Base-by-base conservation (phyloP, 768 basidiomycete species). In the Clitopilus passeckerianus region DNA sequence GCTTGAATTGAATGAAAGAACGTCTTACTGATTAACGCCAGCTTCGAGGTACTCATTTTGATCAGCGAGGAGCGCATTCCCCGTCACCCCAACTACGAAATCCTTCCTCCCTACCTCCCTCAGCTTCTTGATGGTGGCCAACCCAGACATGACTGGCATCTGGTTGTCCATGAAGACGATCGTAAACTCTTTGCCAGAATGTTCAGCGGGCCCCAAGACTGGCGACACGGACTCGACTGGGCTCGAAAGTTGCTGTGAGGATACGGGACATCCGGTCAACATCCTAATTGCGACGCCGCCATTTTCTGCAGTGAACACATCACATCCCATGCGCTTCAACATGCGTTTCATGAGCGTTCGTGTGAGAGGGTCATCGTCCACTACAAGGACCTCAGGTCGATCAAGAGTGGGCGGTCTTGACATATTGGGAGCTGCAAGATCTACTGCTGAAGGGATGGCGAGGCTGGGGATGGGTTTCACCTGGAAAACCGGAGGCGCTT, bases 301-400 rank as follows among this genome's bases (percentile, higher is more conserved):
- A 63, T 90, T 87, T 68, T 90, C 86, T 16, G 88, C 87, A 7
- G 80, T 82, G 16, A 77, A 71, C 14, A 89, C 86, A 30, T 63
- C 66, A 68, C 85, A 87, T 1, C 87, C 87, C 1, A 89, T 71
- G n/a, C 86, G 77, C 22, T 77, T 75, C 34, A 89, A 76, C 75
- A 87, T 79, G 27, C 86, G 78, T 23, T 72, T 75, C 89, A 89
- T 89, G 58, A 90, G 72, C 52, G 74, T 80, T 34, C 87, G 77
- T 33, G 87, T 88, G 46, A 90, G 65, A 18, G 74, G 65, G 66
- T 89, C 89, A 65, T 90, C 86, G 64, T 87, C 86, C 0, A 87
- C 86, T 10, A 87, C 85, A 22, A 86, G 77, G 57, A 83, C 85
- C n/a, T 71, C 46, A 7, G 46, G 46, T n/a, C 46, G 16, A 50